Base-by-base conservation (phyloP, 495 filamentous ascomycete genomes). In the Podospora tetraspora region DNA sequence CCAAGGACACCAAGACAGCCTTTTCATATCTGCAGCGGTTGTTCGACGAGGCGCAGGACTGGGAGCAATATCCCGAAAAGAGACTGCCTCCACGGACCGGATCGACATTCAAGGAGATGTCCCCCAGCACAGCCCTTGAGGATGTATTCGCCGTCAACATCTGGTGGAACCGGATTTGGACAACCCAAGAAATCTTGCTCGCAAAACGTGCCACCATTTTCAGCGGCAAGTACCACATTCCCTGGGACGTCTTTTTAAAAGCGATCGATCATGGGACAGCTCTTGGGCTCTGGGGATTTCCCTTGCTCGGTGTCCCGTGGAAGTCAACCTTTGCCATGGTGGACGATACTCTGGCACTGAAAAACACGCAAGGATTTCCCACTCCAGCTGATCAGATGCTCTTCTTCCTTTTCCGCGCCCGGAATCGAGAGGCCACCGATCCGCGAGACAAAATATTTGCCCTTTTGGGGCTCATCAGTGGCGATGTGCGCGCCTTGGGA, bases 381-480 rank as follows among this genome's bases (percentile, higher is more conserved):
- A 63, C 58, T 24, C 60, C 64, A 27, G 68, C 68, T 21, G 64
- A 66, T 34, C 29, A 66, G 64, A 19, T 70, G 16, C 22, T 67
- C 19, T 61, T 21, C 10, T 67, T 59, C 16, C 63, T 70, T 2
- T 24, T 63, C 6, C 64, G 25, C n/a, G 63, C 64, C 22, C 24
- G 64, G n/a, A 6, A 21, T 6, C 63, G 78, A 32, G 30, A 74
- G 62, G 78, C 79, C 0, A 72, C 23, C 4, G 72, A 79, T 34
- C 56, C 37, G 0, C 68, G 75, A 16, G 79, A 80, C 66, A 76
- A 67, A 0, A 73, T 80, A 1, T 80, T 77, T 62, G 75, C 75
- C 7, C 37, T 80, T 5, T 67, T 80, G 0, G 73, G 72, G 21
- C 74, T 80, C 22, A 67, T 61, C 13, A 25, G 43, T 16, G 57